A percentile compares a stretch with the other conserved stretches of the same genome.
Evolutionary conservation across 148 eudicot genomes (phyloP).

Genomic region (Diospyros kaki): DNA sequence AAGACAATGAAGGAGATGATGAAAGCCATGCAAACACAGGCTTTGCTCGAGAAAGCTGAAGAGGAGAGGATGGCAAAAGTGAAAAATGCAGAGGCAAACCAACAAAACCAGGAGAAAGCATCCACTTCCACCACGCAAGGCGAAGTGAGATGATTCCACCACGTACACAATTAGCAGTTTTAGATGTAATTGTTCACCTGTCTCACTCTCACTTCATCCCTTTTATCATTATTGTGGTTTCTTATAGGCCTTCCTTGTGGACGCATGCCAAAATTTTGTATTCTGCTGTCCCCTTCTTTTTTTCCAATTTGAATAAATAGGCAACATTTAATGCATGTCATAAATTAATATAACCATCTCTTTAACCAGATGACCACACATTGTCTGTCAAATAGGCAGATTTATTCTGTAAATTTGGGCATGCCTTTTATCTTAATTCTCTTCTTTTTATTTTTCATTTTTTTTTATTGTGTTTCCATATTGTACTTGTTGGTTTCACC

Average conservation of each 20-base stretch:
- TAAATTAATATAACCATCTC: too few relatives aligned
- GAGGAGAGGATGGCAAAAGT: slow-evolving; percentile 32
- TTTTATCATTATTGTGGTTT: neutral
- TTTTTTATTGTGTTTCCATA: too few relatives aligned
- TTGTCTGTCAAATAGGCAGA: too few relatives aligned
- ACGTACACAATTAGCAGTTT: neutral
- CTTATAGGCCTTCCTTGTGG: neutral
- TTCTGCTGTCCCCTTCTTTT: too few relatives aligned
- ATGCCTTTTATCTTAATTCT: too few relatives aligned
- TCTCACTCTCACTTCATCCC: neutral
- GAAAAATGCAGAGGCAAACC: slow-evolving; percentile 23
- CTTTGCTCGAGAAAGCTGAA: slow-evolving; percentile 57
- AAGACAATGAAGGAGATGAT: slow-evolving; percentile 61
- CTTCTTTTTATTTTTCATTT: too few relatives aligned
- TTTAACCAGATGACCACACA: too few relatives aligned
- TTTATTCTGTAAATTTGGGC: too few relatives aligned
- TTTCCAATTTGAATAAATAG: too few relatives aligned
- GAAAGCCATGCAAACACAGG: slow-evolving; percentile 60
- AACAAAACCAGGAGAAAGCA: slow-evolving; percentile 18
- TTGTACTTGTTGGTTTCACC: too few relatives aligned
- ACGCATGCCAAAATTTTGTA: neutral
- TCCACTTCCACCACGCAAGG: slow-evolving; percentile 6
- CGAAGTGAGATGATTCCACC: slow-evolving; percentile 13
- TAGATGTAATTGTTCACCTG: neutral
- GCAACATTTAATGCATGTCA: too few relatives aligned